A percentile compares a stretch with the other conserved stretches of the same genome.
These are phyloP conservation scores for Jacaranda mimosifolia DNA, from an alignment of 257 asterid species.

Conservation along the genomic window DNA sequence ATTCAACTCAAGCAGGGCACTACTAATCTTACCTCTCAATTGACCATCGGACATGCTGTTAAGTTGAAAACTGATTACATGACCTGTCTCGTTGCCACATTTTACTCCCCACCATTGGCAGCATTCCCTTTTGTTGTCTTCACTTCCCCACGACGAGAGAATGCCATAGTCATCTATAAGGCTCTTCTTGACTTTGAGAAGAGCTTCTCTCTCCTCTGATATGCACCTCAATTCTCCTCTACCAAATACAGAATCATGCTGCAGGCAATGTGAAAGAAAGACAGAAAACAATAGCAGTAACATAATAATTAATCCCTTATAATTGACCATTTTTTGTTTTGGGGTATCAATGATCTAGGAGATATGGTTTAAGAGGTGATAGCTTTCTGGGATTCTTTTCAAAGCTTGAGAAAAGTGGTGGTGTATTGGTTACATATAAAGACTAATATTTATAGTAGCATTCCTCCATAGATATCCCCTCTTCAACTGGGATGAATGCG, in stretches of 20 bases:
- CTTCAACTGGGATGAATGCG: too few species aligned
- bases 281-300: too few species aligned
- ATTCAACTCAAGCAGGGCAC: conserved; percentile 36
- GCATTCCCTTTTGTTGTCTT: conserved; percentile 14
- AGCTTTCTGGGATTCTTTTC: too few species aligned
- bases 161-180: background rate
- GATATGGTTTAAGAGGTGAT: too few species aligned
- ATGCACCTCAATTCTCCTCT: background rate
- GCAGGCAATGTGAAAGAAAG: too few species aligned
- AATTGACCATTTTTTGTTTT: background rate
- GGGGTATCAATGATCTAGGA: too few species aligned
- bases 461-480: too few species aligned
- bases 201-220: conserved; percentile 35
- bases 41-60: too few species aligned
- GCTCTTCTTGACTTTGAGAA: conserved; percentile 30
- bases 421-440: too few species aligned
- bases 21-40: conserved; percentile 41
- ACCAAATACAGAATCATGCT: background rate
- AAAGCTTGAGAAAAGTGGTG: too few species aligned
- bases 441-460: too few species aligned
- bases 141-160: conserved; percentile 34
- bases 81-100: conserved; percentile 28
- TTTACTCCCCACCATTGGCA: conserved; percentile 21
- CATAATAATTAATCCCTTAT: too few species aligned
- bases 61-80: conserved; percentile 26